Base-by-base conservation (phyloP, 1,284 basidiomycete genomes). In the Bjerkandera adusta region DNA sequence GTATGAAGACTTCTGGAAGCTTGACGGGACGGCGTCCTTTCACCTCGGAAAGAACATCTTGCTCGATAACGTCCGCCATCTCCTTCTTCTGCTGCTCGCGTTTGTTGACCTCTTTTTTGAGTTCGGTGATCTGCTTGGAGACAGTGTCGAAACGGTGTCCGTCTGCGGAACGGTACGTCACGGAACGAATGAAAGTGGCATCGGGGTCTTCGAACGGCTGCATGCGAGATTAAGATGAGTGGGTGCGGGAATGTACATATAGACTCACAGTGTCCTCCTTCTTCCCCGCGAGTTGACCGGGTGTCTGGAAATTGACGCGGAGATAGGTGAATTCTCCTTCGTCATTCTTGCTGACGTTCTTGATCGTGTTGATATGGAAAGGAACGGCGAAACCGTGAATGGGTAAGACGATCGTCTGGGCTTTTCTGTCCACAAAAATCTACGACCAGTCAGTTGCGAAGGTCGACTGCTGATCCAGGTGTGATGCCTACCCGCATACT, bases 331-430 rank as follows among this genome's bases (percentile, higher is more conserved):
- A 92, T 45, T 98, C 93, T 6, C 92, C 92, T 65, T 99, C 97
- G 56, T 99, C 96, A 55, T 85, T 96, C 73, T 99, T 99, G 74
- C 89, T 94, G 27, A 89, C 90, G 62, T 97, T 99, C 70, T 99
- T 99, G 55, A 99, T 91, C 1, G 94, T 95, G 61, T 97, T 97
- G 69, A 99, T 95, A 64, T 99, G 97, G 75, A 97, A 98, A 0
- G 97, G 95, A 0, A 97, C 94, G 0, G 93, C 92, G 57, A 89
- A 98, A 3, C 96, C 96, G 60, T 98, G 85, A 56, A 99, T 85
- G 10, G 97, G 97, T 2, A 99, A 68, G 37, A 99, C 79, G 45
- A 99, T 85, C 0, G 94, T 92, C 55, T 92, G 85, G 12, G 90
- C 83, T 60, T 92, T 91, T 57, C 89, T 84, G 62, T 99, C 97